Evolutionary conservation across 2,329 filamentous ascomycete genomes (phyloP).

Genomic region (Claviceps monticola): DNA sequence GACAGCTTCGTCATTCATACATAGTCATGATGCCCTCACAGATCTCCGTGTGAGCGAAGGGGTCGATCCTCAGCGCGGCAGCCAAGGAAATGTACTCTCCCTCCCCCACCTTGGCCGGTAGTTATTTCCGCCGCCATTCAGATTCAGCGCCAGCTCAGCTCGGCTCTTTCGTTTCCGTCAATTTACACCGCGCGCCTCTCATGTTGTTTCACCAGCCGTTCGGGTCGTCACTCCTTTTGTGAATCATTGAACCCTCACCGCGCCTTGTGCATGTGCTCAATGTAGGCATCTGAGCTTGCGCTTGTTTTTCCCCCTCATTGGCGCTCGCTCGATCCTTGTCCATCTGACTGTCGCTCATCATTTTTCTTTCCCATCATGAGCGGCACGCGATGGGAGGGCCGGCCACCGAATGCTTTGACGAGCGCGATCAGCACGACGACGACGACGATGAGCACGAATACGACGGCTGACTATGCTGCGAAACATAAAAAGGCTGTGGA

Average conservation of each 20-base stretch:
- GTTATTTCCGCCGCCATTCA: too few relatives aligned
- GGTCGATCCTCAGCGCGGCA: too few relatives aligned
- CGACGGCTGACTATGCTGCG: neutral
- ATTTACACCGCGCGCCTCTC: too few relatives aligned
- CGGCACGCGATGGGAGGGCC: conserved; percentile 19
- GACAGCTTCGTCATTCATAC: too few relatives aligned
- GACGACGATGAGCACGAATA: neutral
- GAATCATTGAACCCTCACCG: neutral
- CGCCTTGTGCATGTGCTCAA: conserved; percentile 1
- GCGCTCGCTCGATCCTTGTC: neutral
- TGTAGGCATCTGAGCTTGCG: neutral
- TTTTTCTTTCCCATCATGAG: conserved; percentile 13
- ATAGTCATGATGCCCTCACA: too few relatives aligned
- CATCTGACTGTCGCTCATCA: conserved; percentile 1
- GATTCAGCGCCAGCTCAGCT: too few relatives aligned
- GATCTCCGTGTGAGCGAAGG: too few relatives aligned
- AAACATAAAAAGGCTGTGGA: conserved; percentile 30
- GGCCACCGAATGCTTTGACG: conserved; percentile 9
- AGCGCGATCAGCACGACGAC: neutral
- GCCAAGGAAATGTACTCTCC: too few relatives aligned
- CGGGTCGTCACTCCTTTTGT: conserved; percentile 1
- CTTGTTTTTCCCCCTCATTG: neutral
- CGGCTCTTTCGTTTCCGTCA: too few relatives aligned
- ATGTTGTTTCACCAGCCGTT: too few relatives aligned
- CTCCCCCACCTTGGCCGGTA: too few relatives aligned